phyloP scores from a whole-genome alignment of 352 stramenopile genomes.

The Globisporangium irregulare region DNA sequence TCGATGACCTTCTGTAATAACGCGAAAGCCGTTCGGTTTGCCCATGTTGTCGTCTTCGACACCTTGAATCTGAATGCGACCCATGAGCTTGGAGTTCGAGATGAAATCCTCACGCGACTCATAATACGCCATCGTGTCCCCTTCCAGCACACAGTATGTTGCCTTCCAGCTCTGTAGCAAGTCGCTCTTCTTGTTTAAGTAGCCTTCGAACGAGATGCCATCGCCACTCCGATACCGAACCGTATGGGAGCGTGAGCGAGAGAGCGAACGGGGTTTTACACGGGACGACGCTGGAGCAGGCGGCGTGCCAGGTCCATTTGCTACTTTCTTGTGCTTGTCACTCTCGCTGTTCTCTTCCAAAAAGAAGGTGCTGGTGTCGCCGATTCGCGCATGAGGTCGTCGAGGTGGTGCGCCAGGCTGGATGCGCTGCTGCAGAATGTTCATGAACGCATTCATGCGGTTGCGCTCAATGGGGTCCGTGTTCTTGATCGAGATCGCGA shows the following conservation, averaged over 20 bases:
- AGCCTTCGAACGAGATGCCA: constrained; percentile 81
- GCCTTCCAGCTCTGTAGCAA: constrained; percentile 66
- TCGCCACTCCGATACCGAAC: constrained; percentile 62
- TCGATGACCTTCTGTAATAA: constrained; percentile 65
- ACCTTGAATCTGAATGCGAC: constrained; percentile 61
- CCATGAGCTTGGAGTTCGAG: constrained; percentile 71
- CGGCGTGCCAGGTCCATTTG: constrained; percentile 2
- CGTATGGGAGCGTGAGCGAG: constrained; percentile 52
- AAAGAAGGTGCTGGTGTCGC: constrained; percentile 53
- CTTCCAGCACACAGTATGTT: constrained; percentile 76
- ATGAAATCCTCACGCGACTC: constrained; percentile 84
- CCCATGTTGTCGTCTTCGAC: constrained; percentile 66
- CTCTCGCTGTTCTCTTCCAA: constrained; percentile 40
- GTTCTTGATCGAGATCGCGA: constrained; percentile 63
- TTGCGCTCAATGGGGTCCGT: constrained; percentile 59
- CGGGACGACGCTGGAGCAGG: neutral
- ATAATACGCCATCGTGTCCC: constrained; percentile 74
- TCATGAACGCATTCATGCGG: constrained; percentile 47
- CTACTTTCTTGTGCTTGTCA: constrained; percentile 19
- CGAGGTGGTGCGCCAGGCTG: constrained; percentile 45
- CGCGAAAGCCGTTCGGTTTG: constrained; percentile 67
- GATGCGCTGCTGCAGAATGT: constrained; percentile 57
- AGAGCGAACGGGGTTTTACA: neutral
- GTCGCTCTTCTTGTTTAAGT: constrained; percentile 83
- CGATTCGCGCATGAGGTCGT: constrained; percentile 33